Evolutionary conservation across 2,329 filamentous ascomycete genomes (phyloP).

Genomic region (Arachnopeziza araneosa): DNA sequence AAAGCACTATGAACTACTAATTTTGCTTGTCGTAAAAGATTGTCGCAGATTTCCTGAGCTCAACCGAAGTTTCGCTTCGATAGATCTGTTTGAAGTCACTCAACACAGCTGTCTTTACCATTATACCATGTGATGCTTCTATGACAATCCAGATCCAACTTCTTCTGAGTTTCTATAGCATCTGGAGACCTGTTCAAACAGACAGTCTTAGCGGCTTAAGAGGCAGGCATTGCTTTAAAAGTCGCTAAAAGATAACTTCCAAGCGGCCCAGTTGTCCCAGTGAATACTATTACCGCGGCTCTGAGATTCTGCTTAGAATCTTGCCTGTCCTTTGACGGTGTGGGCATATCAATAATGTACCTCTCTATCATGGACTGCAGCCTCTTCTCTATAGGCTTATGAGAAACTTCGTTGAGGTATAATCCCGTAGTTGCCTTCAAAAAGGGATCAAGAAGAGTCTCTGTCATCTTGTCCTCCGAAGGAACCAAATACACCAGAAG

Average conservation of each 20-base stretch:
- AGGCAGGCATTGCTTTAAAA: slow-evolving; percentile 28
- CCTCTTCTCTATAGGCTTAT: neutral
- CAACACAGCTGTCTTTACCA: slow-evolving; percentile 25
- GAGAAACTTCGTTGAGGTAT: neutral
- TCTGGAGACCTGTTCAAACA: slow-evolving; percentile 42
- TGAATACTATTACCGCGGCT: slow-evolving; percentile 33
- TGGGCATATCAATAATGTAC: neutral
- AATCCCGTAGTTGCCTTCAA: neutral
- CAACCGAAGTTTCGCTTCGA: slow-evolving; percentile 45
- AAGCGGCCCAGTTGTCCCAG: slow-evolving; percentile 44
- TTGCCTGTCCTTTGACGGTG: neutral
- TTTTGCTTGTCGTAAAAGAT: slow-evolving; percentile 16
- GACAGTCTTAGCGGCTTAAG: slow-evolving; percentile 36
- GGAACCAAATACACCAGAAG: neutral
- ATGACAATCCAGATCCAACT: slow-evolving; percentile 35
- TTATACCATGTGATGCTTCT: slow-evolving; percentile 15
- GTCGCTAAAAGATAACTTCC: slow-evolving; percentile 42
- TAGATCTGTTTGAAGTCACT: slow-evolving; percentile 46
- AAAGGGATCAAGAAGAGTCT: neutral
- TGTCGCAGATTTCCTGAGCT: slow-evolving; percentile 1
- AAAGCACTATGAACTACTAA: slow-evolving; percentile 29
- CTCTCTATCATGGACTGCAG: neutral
- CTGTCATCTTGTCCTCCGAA: neutral
- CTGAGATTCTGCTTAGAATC: no score
- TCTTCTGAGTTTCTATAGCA: slow-evolving; percentile 10